These are phyloP conservation scores for Aspergillus ochraceoroseus DNA, from an alignment of 2,329 filamentous ascomycete species.

Conservation along the genomic window DNA sequence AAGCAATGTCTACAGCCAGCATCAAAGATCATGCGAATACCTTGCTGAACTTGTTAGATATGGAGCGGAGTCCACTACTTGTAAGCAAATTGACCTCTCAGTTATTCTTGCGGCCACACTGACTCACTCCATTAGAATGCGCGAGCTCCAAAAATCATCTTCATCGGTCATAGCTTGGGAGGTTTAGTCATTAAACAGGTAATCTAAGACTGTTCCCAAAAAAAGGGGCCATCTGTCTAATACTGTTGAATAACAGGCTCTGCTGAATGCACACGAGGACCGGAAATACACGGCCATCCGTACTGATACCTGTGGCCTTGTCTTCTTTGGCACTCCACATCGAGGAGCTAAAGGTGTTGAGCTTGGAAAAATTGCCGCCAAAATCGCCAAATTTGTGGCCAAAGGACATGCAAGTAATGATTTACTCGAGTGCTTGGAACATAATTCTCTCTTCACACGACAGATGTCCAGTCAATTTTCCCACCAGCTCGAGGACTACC, in stretches of 20 bases:
- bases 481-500: constrained; percentile 35
- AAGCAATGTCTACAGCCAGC: constrained; percentile 33
- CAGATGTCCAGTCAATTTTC: constrained; percentile 33
- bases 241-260: constrained; percentile 20
- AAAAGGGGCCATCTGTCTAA: neutral
- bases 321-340: constrained; percentile 37
- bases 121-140: constrained; percentile 22
- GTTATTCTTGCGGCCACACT: neutral
- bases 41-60: constrained; percentile 30
- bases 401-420: constrained; percentile 33
- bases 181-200: constrained; percentile 34
- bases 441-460: constrained; percentile 31
- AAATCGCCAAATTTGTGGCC: constrained; percentile 31
- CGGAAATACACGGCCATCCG: constrained; percentile 33
- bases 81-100: constrained; percentile 8
- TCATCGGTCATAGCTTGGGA: constrained; percentile 32
- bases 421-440: constrained; percentile 27
- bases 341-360: constrained; percentile 33
- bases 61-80: constrained; percentile 29
- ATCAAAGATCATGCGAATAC: constrained; percentile 37
- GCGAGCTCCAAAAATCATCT: constrained; percentile 29
- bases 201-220: neutral
- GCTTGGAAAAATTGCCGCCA: constrained; percentile 32
- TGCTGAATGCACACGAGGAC: constrained; percentile 35
- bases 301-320: constrained; percentile 31